phyloP scores from a whole-genome alignment of 169 alveolate genomes.

The Haemoproteus tartakovskyi region DNA sequence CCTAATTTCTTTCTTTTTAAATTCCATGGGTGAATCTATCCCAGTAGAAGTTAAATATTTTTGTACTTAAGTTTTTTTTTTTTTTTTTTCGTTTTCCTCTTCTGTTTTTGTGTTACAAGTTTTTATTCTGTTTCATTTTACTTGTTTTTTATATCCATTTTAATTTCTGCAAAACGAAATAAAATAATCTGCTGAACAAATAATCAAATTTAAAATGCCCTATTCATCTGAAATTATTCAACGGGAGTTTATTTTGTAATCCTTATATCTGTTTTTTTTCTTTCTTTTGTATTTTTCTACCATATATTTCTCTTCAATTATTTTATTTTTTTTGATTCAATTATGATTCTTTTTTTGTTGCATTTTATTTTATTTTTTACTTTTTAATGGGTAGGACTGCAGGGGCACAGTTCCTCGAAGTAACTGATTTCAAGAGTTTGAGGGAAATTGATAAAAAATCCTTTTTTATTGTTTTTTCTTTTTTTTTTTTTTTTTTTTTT shows the following conservation, averaged over 20 bases:
- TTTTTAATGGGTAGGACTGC: background rate
- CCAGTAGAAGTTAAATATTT: no score
- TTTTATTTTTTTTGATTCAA: background rate
- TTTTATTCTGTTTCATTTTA: background rate
- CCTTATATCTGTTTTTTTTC: no score
- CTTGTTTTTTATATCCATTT: no score
- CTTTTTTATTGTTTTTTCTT: background rate
- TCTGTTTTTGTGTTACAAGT: background rate
- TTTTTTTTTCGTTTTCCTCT: background rate
- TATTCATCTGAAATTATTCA: no score
- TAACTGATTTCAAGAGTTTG: background rate
- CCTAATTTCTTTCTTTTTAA: conserved; percentile 1
- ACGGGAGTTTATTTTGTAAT: no score
- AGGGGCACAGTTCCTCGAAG: background rate
- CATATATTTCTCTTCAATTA: no score
- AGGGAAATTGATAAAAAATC: background rate
- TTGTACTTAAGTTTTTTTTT: background rate
- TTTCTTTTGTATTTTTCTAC: no score
- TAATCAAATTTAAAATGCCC: no score
- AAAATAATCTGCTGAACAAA: no score
- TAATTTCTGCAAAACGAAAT: no score
- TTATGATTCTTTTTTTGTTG: background rate
- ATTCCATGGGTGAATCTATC: no score
- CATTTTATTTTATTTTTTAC: conserved; percentile 6
- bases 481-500: background rate